Evolutionary conservation across 2,329 filamentous ascomycete genomes (phyloP).

Genomic region (Gaeumannomyces sp.): DNA sequence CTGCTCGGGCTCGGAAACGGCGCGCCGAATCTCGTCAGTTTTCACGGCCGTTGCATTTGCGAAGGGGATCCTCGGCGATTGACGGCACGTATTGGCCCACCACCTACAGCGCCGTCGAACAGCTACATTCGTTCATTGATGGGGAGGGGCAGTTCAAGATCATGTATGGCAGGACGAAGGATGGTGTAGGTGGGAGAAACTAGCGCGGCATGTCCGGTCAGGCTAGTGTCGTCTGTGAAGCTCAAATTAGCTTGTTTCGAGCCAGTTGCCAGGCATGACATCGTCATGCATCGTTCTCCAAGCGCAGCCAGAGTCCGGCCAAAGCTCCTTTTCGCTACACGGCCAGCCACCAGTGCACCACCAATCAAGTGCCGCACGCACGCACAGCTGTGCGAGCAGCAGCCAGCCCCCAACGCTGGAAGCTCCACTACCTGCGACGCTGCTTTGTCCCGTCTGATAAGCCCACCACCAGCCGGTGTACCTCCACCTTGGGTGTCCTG

Average conservation of each 20-base stretch:
- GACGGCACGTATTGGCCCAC: not conserved
- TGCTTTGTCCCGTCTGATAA: too few species aligned
- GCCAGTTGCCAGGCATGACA: slow-evolving; percentile 21
- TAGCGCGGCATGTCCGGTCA: too few species aligned
- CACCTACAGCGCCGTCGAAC: not conserved
- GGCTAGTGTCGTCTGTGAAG: not conserved
- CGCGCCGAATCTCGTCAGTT: too few species aligned
- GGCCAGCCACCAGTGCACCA: not conserved
- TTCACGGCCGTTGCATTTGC: not conserved
- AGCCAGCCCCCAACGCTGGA: too few species aligned
- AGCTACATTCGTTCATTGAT: too few species aligned
- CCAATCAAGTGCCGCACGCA: not conserved
- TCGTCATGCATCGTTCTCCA: slow-evolving; percentile 19
- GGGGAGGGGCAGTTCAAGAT: too few species aligned
- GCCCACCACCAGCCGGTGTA: not conserved
- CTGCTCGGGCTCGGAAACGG: slow-evolving; percentile 1
- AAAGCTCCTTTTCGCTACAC: not conserved
- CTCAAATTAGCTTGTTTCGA: slow-evolving; percentile 1
- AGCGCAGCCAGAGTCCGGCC: too few species aligned
- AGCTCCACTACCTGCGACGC: not conserved
- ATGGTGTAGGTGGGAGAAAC: too few species aligned
- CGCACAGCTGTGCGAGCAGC: too few species aligned
- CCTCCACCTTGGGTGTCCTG: not conserved
- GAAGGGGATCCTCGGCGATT: too few species aligned
- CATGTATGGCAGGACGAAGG: too few species aligned